phyloP scores from a whole-genome alignment of 345 rosid species.

The Sisymbrium altissimum region DNA sequence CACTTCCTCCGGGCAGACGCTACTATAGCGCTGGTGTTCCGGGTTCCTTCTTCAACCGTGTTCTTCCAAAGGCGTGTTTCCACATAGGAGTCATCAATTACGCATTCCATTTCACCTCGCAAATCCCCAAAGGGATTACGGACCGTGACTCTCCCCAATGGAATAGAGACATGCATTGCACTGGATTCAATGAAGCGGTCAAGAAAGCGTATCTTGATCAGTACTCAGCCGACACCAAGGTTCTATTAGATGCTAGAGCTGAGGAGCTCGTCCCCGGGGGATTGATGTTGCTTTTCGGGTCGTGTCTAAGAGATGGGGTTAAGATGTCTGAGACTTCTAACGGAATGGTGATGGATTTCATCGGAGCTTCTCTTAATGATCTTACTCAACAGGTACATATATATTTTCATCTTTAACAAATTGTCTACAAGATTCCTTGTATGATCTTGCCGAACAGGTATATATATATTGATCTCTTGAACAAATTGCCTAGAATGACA shows the following conservation, averaged over 20 bases:
- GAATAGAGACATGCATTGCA: slow-evolving; percentile 44
- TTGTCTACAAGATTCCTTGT: too few species aligned
- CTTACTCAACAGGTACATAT: slow-evolving; percentile 36
- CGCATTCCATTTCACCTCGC: slow-evolving; percentile 40
- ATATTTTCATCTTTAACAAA: too few species aligned
- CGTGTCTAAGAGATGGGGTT: slow-evolving; percentile 17
- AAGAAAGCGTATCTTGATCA: slow-evolving; percentile 33
- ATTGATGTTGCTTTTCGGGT: slow-evolving; percentile 30
- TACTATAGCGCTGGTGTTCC: slow-evolving; percentile 40
- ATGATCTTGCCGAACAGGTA: too few species aligned
- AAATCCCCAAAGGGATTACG: slow-evolving; percentile 29
- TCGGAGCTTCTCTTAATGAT: slow-evolving; percentile 32
- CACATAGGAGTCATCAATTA: slow-evolving; percentile 33
- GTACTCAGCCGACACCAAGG: slow-evolving; percentile 28
- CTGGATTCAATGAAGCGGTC: slow-evolving; percentile 26
- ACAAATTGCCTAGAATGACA: background rate
- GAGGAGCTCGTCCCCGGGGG: slow-evolving; percentile 37
- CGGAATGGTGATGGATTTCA: slow-evolving; percentile 13
- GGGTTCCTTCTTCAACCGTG: slow-evolving; percentile 33
- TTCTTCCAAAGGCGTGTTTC: slow-evolving; percentile 44
- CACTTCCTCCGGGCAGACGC: slow-evolving; percentile 26
- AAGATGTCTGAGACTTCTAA: slow-evolving; percentile 12
- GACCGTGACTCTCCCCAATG: slow-evolving; percentile 31
- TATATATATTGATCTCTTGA: too few species aligned
- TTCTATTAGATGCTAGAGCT: slow-evolving; percentile 33